Evolutionary conservation across 2,329 filamentous ascomycete genomes (phyloP).

Genomic region (Fusarium sp.): DNA sequence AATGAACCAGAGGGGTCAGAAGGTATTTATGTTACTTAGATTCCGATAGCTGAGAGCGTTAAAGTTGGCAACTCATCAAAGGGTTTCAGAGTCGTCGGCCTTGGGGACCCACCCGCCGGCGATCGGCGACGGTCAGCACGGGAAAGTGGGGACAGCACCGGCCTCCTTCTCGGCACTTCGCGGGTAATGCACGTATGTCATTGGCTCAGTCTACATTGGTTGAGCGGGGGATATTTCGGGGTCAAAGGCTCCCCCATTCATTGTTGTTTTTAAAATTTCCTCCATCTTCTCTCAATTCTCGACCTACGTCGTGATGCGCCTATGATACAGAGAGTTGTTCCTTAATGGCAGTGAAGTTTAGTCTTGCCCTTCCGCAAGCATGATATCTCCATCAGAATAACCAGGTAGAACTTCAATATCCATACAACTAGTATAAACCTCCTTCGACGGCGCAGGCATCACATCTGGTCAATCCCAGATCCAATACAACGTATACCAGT

Average conservation of each 20-base stretch:
- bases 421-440: no score
- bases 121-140: neutral
- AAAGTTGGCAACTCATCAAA: neutral
- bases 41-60: neutral
- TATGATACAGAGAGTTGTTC: no score
- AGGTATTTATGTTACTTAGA: neutral
- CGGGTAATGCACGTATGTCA: neutral
- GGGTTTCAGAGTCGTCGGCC: neutral
- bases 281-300: neutral
- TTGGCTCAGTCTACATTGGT: neutral
- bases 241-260: neutral
- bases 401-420: no score
- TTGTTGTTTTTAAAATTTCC: neutral
- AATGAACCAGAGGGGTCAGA: neutral
- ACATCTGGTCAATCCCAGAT: no score
- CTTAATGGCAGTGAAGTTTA: no score
- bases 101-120: neutral
- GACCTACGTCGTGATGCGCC: no score
- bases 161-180: neutral
- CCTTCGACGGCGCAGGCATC: no score
- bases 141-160: neutral
- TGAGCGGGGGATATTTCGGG: neutral
- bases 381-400: no score
- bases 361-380: no score
- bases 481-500: no score